Evolutionary conservation across 257 asterid genomes (phyloP), one percentile per base, ranked within the genome.

Genomic region (Solanum clarkiae): DNA sequence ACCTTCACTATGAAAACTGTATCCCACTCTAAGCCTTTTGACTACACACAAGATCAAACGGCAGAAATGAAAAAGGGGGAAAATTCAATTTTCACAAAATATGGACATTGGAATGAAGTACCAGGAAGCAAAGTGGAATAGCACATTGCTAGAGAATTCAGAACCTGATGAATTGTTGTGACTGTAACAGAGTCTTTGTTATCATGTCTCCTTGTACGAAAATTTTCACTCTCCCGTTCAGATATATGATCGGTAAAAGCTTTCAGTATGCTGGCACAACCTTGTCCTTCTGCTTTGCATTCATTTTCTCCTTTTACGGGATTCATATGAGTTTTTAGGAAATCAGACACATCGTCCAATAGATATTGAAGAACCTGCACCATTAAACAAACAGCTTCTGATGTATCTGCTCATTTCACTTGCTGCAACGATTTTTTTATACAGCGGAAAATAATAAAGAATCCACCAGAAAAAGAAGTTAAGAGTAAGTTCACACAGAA

Each of bases 1-100:
- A 96, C 99, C 99, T 96, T 96, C 88, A 95, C 95, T 86, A 96
- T 92, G 93, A 96, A 96, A 92, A 96, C 98, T 70, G 97, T 92
- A 88, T 96, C 98, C 99, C 99, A 96, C 86, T 96, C 99, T 89
- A 96, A 88, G 89, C 99, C 98, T 90, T 96, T 96, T 72, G 99
- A 95, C 99, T 96, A 94, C 85, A 85, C 87, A 69, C 70, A 71
- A 40, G 63, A 84, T 49, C 89, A 84, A 83, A 60, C 36, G 44
- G 75, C 85, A 68, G 81, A 74, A 72, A 70, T 32, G 51, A 47
- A 71, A 32, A 54, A 57, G 62, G 44, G 84, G 87, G 0, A 11
- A 49, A 80, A 55, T 81, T 56, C 47, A 36, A 83, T 59, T 15
- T 82, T 56, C 80, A 55, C 84, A 49, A 77, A 47, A 74, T 74